Conservation (phyloP, 225 moss, liverwort and hornwort species). For the Bryoerythrophyllum caledonicum region DNA sequence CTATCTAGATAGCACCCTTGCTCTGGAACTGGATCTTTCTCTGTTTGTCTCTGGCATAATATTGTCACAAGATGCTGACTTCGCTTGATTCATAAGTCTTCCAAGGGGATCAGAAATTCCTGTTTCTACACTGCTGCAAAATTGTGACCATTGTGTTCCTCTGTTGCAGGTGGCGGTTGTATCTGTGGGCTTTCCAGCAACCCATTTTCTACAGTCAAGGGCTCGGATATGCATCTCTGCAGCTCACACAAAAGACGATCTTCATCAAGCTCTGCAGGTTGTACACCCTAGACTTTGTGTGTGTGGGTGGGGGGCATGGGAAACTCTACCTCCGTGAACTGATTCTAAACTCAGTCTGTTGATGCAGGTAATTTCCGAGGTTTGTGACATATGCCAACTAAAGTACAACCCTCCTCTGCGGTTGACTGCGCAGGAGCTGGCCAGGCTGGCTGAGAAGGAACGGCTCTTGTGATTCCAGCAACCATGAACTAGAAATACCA, state of each 20-base stretch:
- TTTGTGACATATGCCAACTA: constrained; percentile 50
- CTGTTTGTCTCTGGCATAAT: no score
- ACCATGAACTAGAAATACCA: not conserved
- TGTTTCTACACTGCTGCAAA: not conserved
- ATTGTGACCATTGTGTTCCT: not conserved
- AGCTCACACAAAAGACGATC: constrained; percentile 77
- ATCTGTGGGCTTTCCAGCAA: constrained; percentile 81
- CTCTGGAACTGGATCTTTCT: not conserved
- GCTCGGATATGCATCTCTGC: constrained; percentile 94
- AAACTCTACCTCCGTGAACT: not conserved
- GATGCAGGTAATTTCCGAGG: constrained; percentile 48
- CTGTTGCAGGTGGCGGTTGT: constrained; percentile 80
- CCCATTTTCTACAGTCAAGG: constrained; percentile 71
- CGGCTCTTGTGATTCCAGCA: constrained; percentile 18
- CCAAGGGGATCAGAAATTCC: no score
- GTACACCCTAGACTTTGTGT: not conserved
- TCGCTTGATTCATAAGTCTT: not conserved
- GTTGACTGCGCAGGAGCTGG: constrained; percentile 32
- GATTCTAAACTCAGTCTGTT: not conserved
- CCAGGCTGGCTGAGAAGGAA: constrained; percentile 41
- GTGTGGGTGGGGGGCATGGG: no score
- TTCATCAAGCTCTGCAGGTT: constrained; percentile 68
- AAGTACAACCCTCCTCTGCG: constrained; percentile 43
- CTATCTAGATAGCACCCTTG: constrained; percentile 8
- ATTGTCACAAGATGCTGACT: no score